Conservation (phyloP, 108 stramenopile species). For the Chaetoceros tenuissimus region DNA sequence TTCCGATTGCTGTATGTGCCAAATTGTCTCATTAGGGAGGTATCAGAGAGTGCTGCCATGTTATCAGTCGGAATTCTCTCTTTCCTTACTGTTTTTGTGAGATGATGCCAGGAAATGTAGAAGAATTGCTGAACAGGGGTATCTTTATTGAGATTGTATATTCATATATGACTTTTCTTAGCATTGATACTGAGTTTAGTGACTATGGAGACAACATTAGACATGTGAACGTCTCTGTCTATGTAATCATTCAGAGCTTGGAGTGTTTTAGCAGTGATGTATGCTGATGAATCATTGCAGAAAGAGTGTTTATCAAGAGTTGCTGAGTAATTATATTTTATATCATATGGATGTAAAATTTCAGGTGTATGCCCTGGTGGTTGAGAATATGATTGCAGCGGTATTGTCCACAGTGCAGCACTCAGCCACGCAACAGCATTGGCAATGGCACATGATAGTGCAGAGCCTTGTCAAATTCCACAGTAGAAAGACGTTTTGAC, state of each 20-base stretch:
- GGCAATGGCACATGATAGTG: neutral
- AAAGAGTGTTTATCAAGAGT: neutral
- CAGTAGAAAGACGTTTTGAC: neutral
- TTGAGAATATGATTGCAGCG: neutral
- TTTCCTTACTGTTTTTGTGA: neutral
- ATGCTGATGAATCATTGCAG: neutral
- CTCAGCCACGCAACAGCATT: neutral
- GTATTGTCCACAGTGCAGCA: neutral
- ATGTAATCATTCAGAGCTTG: neutral
- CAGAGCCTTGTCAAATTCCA: neutral
- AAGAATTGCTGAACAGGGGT: neutral
- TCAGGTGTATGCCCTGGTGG: neutral
- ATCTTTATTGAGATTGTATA: neutral
- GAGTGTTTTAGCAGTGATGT: neutral
- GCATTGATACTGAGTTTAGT: neutral
- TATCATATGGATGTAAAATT: neutral
- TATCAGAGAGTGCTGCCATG: no score
- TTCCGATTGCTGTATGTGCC: no score
- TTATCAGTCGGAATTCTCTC: neutral
- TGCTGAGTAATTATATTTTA: neutral
- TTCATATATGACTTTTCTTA: neutral
- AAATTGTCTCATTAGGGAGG: no score
- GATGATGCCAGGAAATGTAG: neutral
- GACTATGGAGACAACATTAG: neutral
- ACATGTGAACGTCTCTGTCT: neutral